phyloP scores from a whole-genome alignment of 306 rosid genomes.

The Sicyos edulis region DNA sequence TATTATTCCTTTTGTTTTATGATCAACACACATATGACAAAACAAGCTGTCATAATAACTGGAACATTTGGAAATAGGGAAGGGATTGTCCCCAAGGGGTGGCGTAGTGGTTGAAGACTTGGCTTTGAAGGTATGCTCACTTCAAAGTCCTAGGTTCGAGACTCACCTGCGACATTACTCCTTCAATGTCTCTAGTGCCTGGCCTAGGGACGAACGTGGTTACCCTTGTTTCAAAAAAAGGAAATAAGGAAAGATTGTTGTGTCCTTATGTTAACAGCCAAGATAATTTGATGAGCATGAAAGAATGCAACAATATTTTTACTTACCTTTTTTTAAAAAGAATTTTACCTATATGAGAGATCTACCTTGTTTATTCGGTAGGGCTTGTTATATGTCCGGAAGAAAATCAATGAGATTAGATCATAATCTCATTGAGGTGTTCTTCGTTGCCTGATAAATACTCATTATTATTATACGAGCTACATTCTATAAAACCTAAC shows the following conservation, averaged over 20 bases:
- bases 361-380: constrained; percentile 4
- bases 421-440: constrained; percentile 34
- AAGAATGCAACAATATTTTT: no score
- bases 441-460: constrained; percentile 42
- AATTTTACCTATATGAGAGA: not conserved
- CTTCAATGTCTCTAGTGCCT: no score
- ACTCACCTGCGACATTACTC: no score
- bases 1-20: not conserved
- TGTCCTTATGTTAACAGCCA: not conserved
- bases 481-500: constrained; percentile 18
- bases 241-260: not conserved
- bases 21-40: not conserved
- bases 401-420: not conserved
- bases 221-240: no score
- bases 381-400: constrained; percentile 7
- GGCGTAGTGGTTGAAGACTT: no score
- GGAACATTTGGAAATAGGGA: not conserved
- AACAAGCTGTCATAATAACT: not conserved
- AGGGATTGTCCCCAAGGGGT: no score
- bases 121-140: no score
- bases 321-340: not conserved
- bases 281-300: not conserved
- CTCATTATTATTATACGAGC: constrained; percentile 32
- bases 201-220: no score
- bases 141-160: no score